Base-by-base conservation (phyloP, 495 filamentous ascomycete genomes). In the Lasiosphaeris hirsuta region DNA sequence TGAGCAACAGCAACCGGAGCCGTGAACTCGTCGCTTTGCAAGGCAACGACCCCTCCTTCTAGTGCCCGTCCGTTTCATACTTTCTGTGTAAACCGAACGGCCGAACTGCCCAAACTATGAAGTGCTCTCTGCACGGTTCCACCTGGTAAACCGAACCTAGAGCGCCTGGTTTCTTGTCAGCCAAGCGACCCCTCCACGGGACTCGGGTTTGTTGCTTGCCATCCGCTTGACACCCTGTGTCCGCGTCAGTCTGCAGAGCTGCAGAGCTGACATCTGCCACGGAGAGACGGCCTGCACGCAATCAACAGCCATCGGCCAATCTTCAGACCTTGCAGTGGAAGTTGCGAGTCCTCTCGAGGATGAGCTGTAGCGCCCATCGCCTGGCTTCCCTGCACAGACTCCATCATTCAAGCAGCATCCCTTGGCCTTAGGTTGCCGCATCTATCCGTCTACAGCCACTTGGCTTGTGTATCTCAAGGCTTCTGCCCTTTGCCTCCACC, bases 71-170 rank as follows among this genome's bases (percentile, higher is more conserved):
- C 41, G 6, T 44, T n/a, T n/a, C n/a, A n/a, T 18, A n/a, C 33
- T 30, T 19, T n/a, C 4, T 14, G 9, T 47, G 18, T 23, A 30
- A 47, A 10, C 23, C 23, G 23, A 30, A 30, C 23, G 5, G 23
- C 23, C 23, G 18, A 30, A 13, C 38, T 54, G 23, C 39, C 39
- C n/a, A 23, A 45, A 54, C 18, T 45, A 45, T 54, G 40, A 45
- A 14, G 38, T 8, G 15, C 7, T 17, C 3, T 41, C 34, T 45
- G 17, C 39, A 37, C 40, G 42, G 35, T 17, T 36, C 38, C 30
- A 41, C 15, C 36, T 15, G 50, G 50, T 23, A 40, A 53, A 18
- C 38, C 36, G 30, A 53, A 18, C 38, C 36, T 42, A 53, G 38
- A 37, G 14, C 39, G 39, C 23, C 23, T 30, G 23, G 23, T 30